Evolutionary conservation across 352 stramenopile genomes (phyloP), one percentile per base, ranked within the genome.

Genomic region (Globisporangium camurandrum): DNA sequence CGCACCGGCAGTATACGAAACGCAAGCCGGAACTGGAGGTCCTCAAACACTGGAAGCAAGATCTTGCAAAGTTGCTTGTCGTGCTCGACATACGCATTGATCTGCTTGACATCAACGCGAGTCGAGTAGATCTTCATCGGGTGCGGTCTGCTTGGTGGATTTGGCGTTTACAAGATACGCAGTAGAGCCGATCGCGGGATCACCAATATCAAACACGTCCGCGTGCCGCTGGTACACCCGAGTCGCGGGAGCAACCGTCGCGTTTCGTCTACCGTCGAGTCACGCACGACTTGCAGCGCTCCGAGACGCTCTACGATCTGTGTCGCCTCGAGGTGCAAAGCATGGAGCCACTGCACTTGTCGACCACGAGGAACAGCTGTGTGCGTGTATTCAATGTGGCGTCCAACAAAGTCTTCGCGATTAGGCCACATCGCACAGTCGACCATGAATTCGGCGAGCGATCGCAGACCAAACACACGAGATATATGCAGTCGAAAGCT

Each of bases 11-110:
- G 33, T 5, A 58, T 34, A 3, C 39, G 24, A 28, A 48, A 58
- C 38, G 51, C 38, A 9, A 58, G 44, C 31, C 51, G 51, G 42
- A 53, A 46, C 41, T 58, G 51, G 17, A 58, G 24, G 28, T 58
- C 51, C 22, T 51, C 44, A 44, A 46, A 58, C 19, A 57, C 28
- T 19, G 42, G 51, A 12, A 58, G 33, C 46, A 58, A 33, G 37
- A 51, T 46, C 38, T 40, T 39, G 45, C 28, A n/a, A 8, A 42
- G 6, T 8, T 42, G 45, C 45, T 27, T 28, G 19, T 19, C 9
- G n/a, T 22, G 34, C 45, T 28, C n/a, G 19, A 51, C 30, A 22
- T 37, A 54, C 1, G 12, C 10, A 6, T 38, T 53, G 36, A 53
- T 42, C 31, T 45, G 20, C 30, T 41, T 10, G 1, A 20, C 45